phyloP scores from a whole-genome alignment of 257 asterid species.

The Ligustrum vulgare region DNA sequence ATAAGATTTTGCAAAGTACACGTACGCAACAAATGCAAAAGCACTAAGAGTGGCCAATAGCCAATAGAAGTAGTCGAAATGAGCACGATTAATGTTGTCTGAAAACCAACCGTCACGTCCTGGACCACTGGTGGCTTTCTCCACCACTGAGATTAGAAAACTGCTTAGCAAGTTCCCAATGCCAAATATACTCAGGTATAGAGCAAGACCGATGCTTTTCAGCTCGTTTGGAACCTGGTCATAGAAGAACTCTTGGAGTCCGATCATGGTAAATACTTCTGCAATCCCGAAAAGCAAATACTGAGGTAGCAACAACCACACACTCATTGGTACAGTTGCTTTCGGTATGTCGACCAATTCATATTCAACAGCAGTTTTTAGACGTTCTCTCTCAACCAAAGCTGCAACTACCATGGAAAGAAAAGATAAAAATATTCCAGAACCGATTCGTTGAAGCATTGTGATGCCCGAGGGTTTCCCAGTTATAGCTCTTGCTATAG shows the following conservation, averaged over 20 bases:
- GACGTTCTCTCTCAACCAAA: neutral
- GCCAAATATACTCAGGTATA: neutral
- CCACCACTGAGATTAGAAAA: neutral
- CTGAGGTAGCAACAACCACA: constrained; percentile 11
- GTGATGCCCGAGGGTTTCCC: neutral
- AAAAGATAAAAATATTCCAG: neutral
- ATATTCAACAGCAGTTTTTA: neutral
- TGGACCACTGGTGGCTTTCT: neutral
- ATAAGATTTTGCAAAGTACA: neutral
- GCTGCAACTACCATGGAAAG: neutral
- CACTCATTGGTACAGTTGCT: neutral
- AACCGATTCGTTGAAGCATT: neutral
- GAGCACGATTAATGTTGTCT: constrained; percentile 36
- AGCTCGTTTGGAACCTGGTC: neutral
- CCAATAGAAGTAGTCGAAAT: constrained; percentile 8
- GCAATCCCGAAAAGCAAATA: neutral
- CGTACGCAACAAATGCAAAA: neutral
- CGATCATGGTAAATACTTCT: neutral
- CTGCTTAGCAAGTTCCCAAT: neutral
- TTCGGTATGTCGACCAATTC: neutral
- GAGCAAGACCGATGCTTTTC: neutral
- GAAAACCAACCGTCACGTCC: constrained; percentile 31
- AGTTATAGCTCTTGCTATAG: neutral
- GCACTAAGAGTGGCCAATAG: neutral
- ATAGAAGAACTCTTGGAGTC: neutral